These are phyloP conservation scores for Ustilaginoidea virens DNA, from an alignment of 2,329 filamentous ascomycete species.

Conservation along the genomic window DNA sequence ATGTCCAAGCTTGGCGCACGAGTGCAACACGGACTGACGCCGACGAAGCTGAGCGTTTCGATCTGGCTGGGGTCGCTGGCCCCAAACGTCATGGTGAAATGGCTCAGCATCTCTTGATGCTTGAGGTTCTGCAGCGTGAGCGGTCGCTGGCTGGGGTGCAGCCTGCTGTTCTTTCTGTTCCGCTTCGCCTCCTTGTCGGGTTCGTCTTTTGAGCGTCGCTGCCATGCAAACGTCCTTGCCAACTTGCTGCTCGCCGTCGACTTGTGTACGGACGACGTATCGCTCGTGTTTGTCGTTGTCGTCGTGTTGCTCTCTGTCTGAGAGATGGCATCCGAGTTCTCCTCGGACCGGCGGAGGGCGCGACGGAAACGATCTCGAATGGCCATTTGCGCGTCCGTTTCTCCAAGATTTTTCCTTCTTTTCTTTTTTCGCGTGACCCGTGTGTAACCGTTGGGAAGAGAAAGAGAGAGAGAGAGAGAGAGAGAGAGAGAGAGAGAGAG, in stretches of 20 bases:
- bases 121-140: slow-evolving; percentile 28
- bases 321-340: slow-evolving; percentile 13
- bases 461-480: not conserved
- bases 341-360: slow-evolving; percentile 21
- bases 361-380: slow-evolving; percentile 27
- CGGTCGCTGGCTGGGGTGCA: slow-evolving; percentile 29
- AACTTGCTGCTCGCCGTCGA: slow-evolving; percentile 13
- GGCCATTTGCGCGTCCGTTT: too few species aligned
- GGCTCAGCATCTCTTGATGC: slow-evolving; percentile 29
- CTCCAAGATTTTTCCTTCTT: too few species aligned
- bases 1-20: slow-evolving; percentile 20
- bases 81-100: slow-evolving; percentile 32
- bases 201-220: slow-evolving; percentile 8
- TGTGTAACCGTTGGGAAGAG: not conserved
- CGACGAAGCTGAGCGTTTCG: slow-evolving; percentile 17
- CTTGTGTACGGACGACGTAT: slow-evolving; percentile 17
- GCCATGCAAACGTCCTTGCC: slow-evolving; percentile 17
- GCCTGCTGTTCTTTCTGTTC: slow-evolving; percentile 12
- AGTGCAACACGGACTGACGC: slow-evolving; percentile 30
- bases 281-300: slow-evolving; percentile 13
- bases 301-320: slow-evolving; percentile 17
- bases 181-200: slow-evolving; percentile 9
- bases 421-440: too few species aligned
- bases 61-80: slow-evolving; percentile 18
- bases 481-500: too few species aligned